Conservation (phyloP, 208 protist genomes). For the Jaenimonas drosophilae region DNA sequence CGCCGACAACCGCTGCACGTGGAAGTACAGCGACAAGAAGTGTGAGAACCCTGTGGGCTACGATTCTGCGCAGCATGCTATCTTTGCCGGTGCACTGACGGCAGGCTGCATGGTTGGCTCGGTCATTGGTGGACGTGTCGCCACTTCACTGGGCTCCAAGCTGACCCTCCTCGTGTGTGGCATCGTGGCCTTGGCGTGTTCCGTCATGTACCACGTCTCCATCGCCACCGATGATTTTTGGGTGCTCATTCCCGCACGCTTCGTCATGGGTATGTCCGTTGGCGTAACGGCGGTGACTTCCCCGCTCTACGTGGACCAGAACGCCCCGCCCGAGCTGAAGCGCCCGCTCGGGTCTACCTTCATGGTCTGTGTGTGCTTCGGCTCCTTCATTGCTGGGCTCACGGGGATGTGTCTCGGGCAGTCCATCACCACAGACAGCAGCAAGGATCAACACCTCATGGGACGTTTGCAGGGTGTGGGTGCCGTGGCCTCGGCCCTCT, state of each 20-base stretch:
- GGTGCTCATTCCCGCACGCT: conserved; percentile 13
- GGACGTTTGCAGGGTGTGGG: conserved; percentile 13
- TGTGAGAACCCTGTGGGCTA: no score
- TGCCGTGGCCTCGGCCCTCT: conserved; percentile 3
- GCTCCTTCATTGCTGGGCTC: conserved; percentile 12
- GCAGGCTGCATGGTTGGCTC: neutral
- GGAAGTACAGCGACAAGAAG: no score
- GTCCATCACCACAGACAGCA: conserved; percentile 6
- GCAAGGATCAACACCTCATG: conserved; percentile 10
- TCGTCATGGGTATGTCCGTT: conserved; percentile 16
- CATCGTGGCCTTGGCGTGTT: conserved; percentile 1
- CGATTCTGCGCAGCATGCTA: no score
- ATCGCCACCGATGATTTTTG: conserved; percentile 16
- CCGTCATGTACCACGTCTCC: conserved; percentile 5
- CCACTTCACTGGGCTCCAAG: neutral
- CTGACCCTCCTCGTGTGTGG: conserved; percentile 7
- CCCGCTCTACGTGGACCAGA: conserved; percentile 18
- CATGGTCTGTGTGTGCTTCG: conserved; percentile 14
- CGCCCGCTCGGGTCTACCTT: conserved; percentile 18
- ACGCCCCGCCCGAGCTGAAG: conserved; percentile 5
- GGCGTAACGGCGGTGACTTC: conserved; percentile 11
- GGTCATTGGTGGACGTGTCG: conserved; percentile 1
- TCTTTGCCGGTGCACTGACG: neutral
- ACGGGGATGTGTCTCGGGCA: conserved; percentile 13
- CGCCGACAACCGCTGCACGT: no score